Percentiles rank a stretch among this genome's conserved stretches.
Evolutionary conservation across 2,329 filamentous ascomycete species (phyloP).

Genomic region (Trichoderma koningiopsis): DNA sequence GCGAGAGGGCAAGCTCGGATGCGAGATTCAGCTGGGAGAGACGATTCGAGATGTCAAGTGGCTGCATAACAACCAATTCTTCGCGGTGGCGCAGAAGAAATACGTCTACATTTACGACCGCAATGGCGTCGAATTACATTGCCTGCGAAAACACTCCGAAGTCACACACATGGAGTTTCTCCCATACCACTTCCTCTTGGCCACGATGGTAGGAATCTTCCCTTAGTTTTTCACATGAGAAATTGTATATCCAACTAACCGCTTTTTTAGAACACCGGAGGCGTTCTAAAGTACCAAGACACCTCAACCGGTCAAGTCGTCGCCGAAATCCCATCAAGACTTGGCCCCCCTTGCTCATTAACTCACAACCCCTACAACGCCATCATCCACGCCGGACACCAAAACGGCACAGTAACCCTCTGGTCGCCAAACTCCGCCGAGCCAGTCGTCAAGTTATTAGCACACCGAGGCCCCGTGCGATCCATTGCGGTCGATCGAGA

Average conservation of each 20-base stretch:
- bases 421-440: constrained; percentile 93
- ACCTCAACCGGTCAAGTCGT: constrained; percentile 90
- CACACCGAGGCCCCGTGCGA: constrained; percentile 86
- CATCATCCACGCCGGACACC: constrained; percentile 87
- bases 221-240: accelerated
- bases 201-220: constrained; percentile 66
- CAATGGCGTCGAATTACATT: constrained; percentile 89
- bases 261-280: constrained; percentile 65
- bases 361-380: constrained; percentile 91
- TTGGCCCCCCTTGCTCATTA: constrained; percentile 81
- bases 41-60: constrained; percentile 87
- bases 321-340: constrained; percentile 79
- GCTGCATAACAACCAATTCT: constrained; percentile 93
- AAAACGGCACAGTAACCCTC: constrained; percentile 90
- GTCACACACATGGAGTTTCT: constrained; percentile 93
- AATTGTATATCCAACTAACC: not conserved
- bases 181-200: constrained; percentile 92
- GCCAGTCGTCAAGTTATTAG: constrained; percentile 86
- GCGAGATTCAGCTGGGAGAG: constrained; percentile 87
- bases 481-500: constrained; percentile 83
- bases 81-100: constrained; percentile 95
- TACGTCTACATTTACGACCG: constrained; percentile 96
- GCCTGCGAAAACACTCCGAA: constrained; percentile 85
- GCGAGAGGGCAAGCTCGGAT: constrained; percentile 86
- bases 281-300: constrained; percentile 91